These are phyloP conservation scores for Microcyclospora pomicola DNA, from an alignment of 2,329 filamentous ascomycete genomes.

Conservation along the genomic window DNA sequence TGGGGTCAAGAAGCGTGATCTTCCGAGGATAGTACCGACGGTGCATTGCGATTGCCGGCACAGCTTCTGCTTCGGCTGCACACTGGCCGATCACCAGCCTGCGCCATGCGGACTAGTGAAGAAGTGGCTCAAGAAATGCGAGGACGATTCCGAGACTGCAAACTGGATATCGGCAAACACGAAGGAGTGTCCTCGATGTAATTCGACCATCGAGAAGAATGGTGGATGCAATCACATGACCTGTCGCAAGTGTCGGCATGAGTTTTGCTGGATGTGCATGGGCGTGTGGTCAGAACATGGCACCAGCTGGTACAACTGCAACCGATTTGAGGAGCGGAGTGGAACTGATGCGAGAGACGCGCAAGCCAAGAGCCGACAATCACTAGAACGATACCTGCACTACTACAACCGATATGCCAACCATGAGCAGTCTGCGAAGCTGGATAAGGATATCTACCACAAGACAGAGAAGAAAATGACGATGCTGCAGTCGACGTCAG, in stretches of 20 bases:
- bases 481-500: constrained; percentile 79
- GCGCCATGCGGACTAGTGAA: constrained; percentile 85
- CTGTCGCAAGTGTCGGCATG: constrained; percentile 85
- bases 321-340: constrained; percentile 90
- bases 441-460: constrained; percentile 88
- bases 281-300: constrained; percentile 96
- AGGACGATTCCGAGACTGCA: constrained; percentile 93
- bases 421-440: constrained; percentile 90
- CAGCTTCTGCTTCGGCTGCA: constrained; percentile 91
- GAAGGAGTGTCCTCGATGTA: constrained; percentile 92
- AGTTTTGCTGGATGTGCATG: constrained; percentile 99
- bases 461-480: constrained; percentile 99
- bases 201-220: constrained; percentile 98
- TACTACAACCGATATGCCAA: constrained; percentile 99
- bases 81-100: constrained; percentile 78
- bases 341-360: constrained; percentile 80
- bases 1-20: constrained; percentile 70
- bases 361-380: constrained; percentile 79
- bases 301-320: constrained; percentile 99
- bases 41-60: constrained; percentile 75
- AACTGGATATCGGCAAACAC: constrained; percentile 99
- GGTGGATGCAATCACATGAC: constrained; percentile 98
- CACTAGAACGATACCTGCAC: constrained; percentile 88
- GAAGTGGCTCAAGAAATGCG: constrained; percentile 95
- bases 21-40: constrained; percentile 74